Conservation (phyloP, 2,329 filamentous ascomycete genomes). For the Arthroderma uncinatum region DNA sequence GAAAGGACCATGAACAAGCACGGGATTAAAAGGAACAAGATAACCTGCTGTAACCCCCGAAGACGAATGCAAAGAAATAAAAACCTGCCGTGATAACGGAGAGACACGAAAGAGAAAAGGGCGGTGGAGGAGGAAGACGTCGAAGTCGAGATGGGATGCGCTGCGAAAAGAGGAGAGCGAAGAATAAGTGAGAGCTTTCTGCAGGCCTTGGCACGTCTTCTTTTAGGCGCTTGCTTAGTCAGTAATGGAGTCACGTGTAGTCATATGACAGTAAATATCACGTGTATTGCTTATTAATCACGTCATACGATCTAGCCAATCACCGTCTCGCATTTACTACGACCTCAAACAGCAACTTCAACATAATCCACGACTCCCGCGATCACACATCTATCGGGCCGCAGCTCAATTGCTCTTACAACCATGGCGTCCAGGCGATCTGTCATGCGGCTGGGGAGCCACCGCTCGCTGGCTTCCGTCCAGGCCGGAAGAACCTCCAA, state of each 20-base stretch:
- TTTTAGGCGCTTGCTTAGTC: slow-evolving; percentile 16
- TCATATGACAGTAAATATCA: not conserved
- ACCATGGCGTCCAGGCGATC: slow-evolving; percentile 38
- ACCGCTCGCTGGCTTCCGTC: slow-evolving; percentile 29
- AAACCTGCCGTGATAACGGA: slow-evolving; percentile 14
- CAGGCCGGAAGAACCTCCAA: slow-evolving; percentile 26
- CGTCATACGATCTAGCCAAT: slow-evolving; percentile 5
- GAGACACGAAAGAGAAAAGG: slow-evolving; percentile 19
- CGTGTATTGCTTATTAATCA: not conserved
- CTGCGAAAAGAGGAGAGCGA: slow-evolving; percentile 14
- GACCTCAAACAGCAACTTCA: not conserved
- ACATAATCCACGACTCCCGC: not conserved
- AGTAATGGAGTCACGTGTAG: slow-evolving; percentile 11
- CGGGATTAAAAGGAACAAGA: slow-evolving; percentile 6
- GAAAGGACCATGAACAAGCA: slow-evolving; percentile 3
- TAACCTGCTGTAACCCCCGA: not conserved
- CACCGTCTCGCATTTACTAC: slow-evolving; percentile 4
- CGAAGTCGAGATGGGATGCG: not conserved
- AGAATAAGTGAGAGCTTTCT: slow-evolving; percentile 13
- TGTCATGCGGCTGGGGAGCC: slow-evolving; percentile 34
- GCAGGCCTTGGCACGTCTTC: slow-evolving; percentile 6
- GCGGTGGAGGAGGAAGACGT: slow-evolving; percentile 1
- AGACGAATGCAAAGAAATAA: slow-evolving; percentile 4
- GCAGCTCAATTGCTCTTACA: slow-evolving; percentile 22
- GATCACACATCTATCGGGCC: not conserved